Evolutionary conservation across 2,329 filamentous ascomycete genomes (phyloP), one percentile per base, ranked within the genome.

Genomic region (Fusarium robinianum): DNA sequence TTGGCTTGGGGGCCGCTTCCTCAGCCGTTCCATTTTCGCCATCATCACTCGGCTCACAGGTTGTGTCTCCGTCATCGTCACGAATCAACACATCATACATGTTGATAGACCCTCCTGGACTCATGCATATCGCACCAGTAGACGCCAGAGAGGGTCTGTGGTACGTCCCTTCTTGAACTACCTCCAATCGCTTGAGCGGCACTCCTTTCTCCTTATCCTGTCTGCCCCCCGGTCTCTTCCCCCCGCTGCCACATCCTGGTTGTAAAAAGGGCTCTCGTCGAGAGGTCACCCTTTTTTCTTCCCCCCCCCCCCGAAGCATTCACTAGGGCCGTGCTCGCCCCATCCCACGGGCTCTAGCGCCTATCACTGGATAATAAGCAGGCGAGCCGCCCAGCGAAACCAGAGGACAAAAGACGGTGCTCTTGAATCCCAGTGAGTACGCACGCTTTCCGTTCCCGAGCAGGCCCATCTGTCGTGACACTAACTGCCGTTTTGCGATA

Each of bases 351-450:
- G 56, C 27, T n/a, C n/a, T 42, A 49, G 51, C 52, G 42, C 56
- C 53, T 58, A 52, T 51, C 52, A 46, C 34, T 49, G 47, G 51
- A 46, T 47, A n/a, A 58, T 54, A 49, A 58, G 50, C 58, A 55
- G 56, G 58, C 33, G 19, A 25, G 38, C 25, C 47, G 49, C 48
- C 52, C 48, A 55, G 34, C 52, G 41, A 47, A 51, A 39, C 35
- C 22, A 39, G 39, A 32, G 27, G 37, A 29, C 35, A 58, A 57
- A 41, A 49, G 44, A 46, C 47, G 53, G 46, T 24, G 61, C 64
- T 61, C 57, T 65, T 36, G 47, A 50, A 14, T 50, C 63, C 53
- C 61, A 64, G 60, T 67, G 56, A 59, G 63, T 55, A 27, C 21
- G 6, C 33, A 15, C 29, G 18, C 31, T 26, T 34, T 9, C 11